Evolutionary conservation across 495 filamentous ascomycete species (phyloP).

Genomic region (Mycothermus thermophilus): DNA sequence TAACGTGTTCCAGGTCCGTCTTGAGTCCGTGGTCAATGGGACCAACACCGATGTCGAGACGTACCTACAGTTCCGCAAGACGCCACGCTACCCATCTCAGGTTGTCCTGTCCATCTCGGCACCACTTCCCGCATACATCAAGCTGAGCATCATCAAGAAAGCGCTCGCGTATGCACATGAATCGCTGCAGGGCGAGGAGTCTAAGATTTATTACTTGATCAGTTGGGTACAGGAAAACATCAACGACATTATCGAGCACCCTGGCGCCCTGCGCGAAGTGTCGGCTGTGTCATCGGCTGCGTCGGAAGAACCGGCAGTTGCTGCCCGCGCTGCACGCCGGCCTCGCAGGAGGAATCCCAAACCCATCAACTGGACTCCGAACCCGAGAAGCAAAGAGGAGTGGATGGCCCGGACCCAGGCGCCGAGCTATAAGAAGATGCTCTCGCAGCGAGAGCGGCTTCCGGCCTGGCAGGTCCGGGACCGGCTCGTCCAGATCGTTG

Average conservation of each 20-base stretch:
- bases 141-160: constrained; percentile 74
- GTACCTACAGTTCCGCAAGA: constrained; percentile 36
- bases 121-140: constrained; percentile 78
- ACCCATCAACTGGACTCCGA: constrained; percentile 33
- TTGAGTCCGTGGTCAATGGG: constrained; percentile 33
- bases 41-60: constrained; percentile 29
- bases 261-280: constrained; percentile 71
- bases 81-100: constrained; percentile 56
- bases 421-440: constrained; percentile 56
- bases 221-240: constrained; percentile 83
- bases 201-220: constrained; percentile 71
- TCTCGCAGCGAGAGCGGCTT: constrained; percentile 50
- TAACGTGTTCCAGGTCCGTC: constrained; percentile 49
- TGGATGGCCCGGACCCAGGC: constrained; percentile 32
- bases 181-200: constrained; percentile 62
- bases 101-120: constrained; percentile 60
- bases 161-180: constrained; percentile 52
- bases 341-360: constrained; percentile 37
- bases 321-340: constrained; percentile 12
- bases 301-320: constrained; percentile 28
- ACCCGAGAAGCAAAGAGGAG: constrained; percentile 29
- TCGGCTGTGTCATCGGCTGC: constrained; percentile 50
- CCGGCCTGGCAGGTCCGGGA: constrained; percentile 82
- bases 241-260: constrained; percentile 59
- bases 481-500: constrained; percentile 58